Conservation (phyloP, 2,329 filamentous ascomycete species). For the Eurotiales sp. region DNA sequence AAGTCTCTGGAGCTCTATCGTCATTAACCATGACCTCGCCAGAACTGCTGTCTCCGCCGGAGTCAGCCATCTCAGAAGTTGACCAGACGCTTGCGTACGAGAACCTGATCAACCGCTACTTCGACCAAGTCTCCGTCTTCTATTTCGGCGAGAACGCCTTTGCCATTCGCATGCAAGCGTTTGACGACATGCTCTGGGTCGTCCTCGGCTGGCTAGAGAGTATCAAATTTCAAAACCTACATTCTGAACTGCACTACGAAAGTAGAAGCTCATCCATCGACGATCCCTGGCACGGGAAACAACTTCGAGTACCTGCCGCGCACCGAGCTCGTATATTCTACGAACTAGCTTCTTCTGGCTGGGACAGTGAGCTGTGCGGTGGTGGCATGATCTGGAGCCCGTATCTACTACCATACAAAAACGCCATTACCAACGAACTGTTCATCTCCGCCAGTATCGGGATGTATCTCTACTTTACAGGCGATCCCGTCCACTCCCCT, state of each 20-base stretch:
- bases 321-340: slow-evolving; percentile 83
- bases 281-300: slow-evolving; percentile 66
- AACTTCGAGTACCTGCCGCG: slow-evolving; percentile 73
- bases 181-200: slow-evolving; percentile 94
- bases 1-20: slow-evolving; percentile 68
- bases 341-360: slow-evolving; percentile 72
- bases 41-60: slow-evolving; percentile 25
- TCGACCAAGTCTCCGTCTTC: slow-evolving; percentile 69
- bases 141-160: slow-evolving; percentile 86
- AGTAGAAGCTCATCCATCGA: slow-evolving; percentile 20
- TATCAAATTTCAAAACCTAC: slow-evolving; percentile 70
- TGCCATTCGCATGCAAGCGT: slow-evolving; percentile 71
- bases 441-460: slow-evolving; percentile 78
- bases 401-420: slow-evolving; percentile 78
- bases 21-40: slow-evolving; percentile 61
- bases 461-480: slow-evolving; percentile 89
- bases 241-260: slow-evolving; percentile 60
- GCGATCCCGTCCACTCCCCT: slow-evolving; percentile 69
- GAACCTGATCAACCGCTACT: slow-evolving; percentile 80
- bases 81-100: slow-evolving; percentile 51
- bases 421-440: slow-evolving; percentile 91
- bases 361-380: slow-evolving; percentile 74
- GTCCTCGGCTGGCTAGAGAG: slow-evolving; percentile 86
- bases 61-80: not conserved
- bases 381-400: slow-evolving; percentile 94